phyloP scores from a whole-genome alignment of 352 stramenopile species.

The Phytopythium litorale region DNA sequence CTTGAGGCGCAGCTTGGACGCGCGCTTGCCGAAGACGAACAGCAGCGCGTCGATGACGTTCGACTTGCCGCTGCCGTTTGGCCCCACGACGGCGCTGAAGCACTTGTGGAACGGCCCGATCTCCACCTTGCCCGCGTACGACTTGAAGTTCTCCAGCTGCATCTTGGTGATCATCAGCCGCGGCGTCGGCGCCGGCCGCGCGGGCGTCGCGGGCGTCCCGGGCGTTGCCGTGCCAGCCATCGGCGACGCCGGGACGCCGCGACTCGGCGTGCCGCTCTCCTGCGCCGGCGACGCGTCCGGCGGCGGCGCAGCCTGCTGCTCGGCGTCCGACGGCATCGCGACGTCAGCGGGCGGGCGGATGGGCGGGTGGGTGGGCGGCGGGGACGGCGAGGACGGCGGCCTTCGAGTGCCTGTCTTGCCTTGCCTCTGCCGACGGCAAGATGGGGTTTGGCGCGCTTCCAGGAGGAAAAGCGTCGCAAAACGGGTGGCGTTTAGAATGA shows the following conservation, averaged over 20 bases:
- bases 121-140: conserved; percentile 94
- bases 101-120: conserved; percentile 99
- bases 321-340: conserved; percentile 5
- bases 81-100: conserved; percentile 97
- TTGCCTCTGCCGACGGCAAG: not conserved
- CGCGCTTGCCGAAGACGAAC: conserved; percentile 99
- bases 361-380: not conserved
- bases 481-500: too few relatives aligned
- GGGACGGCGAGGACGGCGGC: not conserved
- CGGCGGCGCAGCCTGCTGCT: not conserved
- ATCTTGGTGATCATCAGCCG: conserved; percentile 98
- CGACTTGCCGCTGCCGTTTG: conserved; percentile 99
- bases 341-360: not conserved
- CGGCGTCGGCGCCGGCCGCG: conserved; percentile 26
- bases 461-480: not conserved
- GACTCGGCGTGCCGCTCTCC: not conserved
- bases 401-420: not conserved
- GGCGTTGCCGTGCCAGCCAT: not conserved
- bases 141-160: conserved; percentile 99
- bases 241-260: not conserved
- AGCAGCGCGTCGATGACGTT: conserved; percentile 99
- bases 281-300: not conserved
- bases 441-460: conserved; percentile 1
- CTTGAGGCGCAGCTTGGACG: conserved; percentile 95
- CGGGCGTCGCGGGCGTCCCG: conserved; percentile 11